phyloP scores from a whole-genome alignment of 202 grass and related monocot species.

The Setaria viridis region DNA sequence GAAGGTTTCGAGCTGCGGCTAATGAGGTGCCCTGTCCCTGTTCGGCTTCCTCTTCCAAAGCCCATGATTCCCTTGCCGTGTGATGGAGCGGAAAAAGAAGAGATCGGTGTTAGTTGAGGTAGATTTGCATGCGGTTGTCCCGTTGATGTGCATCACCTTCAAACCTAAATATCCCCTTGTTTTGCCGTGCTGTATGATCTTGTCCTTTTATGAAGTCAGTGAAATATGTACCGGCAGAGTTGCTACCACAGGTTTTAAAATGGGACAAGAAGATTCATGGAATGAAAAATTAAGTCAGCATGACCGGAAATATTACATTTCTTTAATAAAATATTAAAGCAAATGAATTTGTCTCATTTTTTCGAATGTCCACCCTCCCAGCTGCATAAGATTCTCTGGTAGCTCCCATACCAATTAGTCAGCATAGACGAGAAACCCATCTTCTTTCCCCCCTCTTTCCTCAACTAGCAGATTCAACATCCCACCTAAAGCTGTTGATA shows the following conservation, averaged over 20 bases:
- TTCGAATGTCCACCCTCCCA: background rate
- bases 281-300: constrained; percentile 9
- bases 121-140: constrained; percentile 42
- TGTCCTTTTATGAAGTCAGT: background rate
- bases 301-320: background rate
- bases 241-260: background rate
- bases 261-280: background rate
- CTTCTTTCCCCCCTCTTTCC: background rate
- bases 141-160: constrained; percentile 30
- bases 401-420: constrained; percentile 22
- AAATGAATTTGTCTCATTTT: background rate
- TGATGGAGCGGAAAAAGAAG: constrained; percentile 24
- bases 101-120: constrained; percentile 25
- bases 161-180: background rate
- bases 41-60: background rate
- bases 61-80: constrained; percentile 14
- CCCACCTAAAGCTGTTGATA: constrained; percentile 41
- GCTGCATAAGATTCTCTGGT: background rate
- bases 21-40: constrained; percentile 47
- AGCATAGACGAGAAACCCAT: background rate
- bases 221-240: background rate
- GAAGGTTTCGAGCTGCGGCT: constrained; percentile 54
- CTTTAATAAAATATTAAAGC: background rate
- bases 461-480: constrained; percentile 33
- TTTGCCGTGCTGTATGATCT: background rate